phyloP scores from a whole-genome alignment of 1,284 basidiomycete genomes.

The Caloboletus inedulis region DNA sequence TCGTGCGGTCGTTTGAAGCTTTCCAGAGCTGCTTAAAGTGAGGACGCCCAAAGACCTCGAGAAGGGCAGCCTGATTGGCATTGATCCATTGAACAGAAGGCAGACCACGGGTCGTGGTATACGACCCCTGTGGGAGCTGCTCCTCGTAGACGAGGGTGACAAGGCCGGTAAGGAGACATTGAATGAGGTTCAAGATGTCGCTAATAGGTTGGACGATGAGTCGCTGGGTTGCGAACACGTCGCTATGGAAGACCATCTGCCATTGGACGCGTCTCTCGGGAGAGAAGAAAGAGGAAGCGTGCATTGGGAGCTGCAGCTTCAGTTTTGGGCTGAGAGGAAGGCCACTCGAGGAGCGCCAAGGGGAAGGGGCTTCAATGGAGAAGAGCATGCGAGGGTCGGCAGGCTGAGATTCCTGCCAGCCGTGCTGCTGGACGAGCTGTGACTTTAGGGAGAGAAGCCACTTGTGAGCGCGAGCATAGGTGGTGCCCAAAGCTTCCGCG shows the following conservation, averaged over 20 bases:
- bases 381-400: conserved; percentile 70
- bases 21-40: conserved; percentile 69
- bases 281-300: conserved; percentile 79
- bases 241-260: conserved; percentile 85
- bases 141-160: conserved; percentile 75
- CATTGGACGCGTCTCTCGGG: conserved; percentile 78
- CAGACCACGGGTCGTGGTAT: conserved; percentile 73
- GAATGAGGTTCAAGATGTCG: conserved; percentile 72
- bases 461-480: conserved; percentile 73
- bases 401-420: conserved; percentile 60
- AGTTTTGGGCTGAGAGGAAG: conserved; percentile 72
- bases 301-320: conserved; percentile 66
- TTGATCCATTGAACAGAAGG: conserved; percentile 72
- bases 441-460: conserved; percentile 62
- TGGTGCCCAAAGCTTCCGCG: conserved; percentile 72
- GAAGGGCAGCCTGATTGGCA: conserved; percentile 59
- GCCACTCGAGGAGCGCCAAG: conserved; percentile 69
- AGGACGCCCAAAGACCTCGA: conserved; percentile 66
- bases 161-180: conserved; percentile 77
- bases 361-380: conserved; percentile 70
- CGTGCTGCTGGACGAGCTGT: conserved; percentile 61
- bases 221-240: conserved; percentile 74
- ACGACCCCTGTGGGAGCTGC: conserved; percentile 57
- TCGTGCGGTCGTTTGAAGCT: conserved; percentile 65
- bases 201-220: conserved; percentile 73